These are phyloP conservation scores for Corymbia calophylla DNA, from an alignment of 441 rosid genomes.

Conservation along the genomic window DNA sequence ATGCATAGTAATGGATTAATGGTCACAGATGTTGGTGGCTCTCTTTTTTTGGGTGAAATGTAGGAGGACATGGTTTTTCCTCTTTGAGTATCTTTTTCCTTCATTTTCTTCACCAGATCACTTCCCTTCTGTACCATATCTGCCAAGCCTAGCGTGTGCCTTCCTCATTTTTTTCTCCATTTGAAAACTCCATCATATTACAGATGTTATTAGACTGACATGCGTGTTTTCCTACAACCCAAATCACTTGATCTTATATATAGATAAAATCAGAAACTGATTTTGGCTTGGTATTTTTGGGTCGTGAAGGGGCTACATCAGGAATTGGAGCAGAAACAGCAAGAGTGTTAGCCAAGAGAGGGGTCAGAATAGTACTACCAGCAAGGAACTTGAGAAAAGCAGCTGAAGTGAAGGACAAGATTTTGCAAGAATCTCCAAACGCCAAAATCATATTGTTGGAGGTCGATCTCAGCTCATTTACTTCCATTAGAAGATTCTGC, in stretches of 20 bases:
- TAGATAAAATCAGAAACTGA: background rate
- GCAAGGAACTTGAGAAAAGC: constrained; percentile 81
- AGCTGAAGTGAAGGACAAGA: constrained; percentile 41
- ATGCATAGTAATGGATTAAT: background rate
- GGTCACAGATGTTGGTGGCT: background rate
- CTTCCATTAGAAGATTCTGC: constrained; percentile 67
- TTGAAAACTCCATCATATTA: background rate
- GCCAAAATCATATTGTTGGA: constrained; percentile 50
- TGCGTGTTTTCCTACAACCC: background rate
- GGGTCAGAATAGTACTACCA: constrained; percentile 68
- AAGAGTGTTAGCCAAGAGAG: constrained; percentile 72
- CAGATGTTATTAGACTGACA: background rate
- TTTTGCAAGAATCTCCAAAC: constrained; percentile 46
- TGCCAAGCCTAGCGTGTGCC: background rate
- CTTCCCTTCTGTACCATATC: background rate
- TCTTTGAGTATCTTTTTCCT: background rate
- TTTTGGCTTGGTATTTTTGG: background rate
- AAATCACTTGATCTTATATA: background rate
- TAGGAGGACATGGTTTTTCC: background rate
- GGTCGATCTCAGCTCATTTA: constrained; percentile 79
- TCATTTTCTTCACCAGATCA: background rate
- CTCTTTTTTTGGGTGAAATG: background rate
- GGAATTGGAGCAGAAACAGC: constrained; percentile 94
- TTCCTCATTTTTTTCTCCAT: background rate
- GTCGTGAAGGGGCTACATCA: constrained; percentile 68